phyloP scores from a whole-genome alignment of 2,329 filamentous ascomycete genomes.

The Penicillium sp. region DNA sequence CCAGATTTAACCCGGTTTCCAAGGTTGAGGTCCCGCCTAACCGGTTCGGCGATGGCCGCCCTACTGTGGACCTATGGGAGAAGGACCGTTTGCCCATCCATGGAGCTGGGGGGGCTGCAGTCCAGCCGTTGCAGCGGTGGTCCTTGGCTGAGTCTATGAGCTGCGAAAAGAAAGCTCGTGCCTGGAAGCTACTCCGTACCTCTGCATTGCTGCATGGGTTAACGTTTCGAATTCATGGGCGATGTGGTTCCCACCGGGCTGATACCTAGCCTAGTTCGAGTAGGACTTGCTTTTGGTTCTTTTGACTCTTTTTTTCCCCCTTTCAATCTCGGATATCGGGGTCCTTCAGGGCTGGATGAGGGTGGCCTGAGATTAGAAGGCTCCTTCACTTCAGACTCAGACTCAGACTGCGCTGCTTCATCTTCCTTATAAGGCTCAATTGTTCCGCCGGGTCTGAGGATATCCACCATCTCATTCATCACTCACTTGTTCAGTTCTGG shows the following conservation, averaged over 20 bases:
- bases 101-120: not conserved
- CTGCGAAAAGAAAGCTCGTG: not conserved
- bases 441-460: not conserved
- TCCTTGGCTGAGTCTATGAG: constrained; percentile 4
- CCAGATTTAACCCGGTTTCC: not conserved
- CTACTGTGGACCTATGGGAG: not conserved
- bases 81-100: not conserved
- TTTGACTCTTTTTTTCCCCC: not conserved
- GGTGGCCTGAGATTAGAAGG: constrained; percentile 6
- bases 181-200: not conserved
- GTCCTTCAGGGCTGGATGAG: constrained; percentile 4
- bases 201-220: not conserved
- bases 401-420: not conserved
- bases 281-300: not conserved
- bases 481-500: not conserved
- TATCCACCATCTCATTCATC: constrained; percentile 5
- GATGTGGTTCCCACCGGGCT: not conserved
- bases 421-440: not conserved
- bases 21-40: not conserved
- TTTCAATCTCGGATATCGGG: not conserved
- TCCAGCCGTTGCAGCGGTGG: not conserved
- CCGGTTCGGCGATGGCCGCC: constrained; percentile 9
- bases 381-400: not conserved
- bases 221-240: not conserved
- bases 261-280: not conserved